Percentiles rank a stretch among this genome's conserved stretches.
Evolutionary conservation across 164 flowering plant genomes (phyloP).

Genomic region (Protea cynaroides): DNA sequence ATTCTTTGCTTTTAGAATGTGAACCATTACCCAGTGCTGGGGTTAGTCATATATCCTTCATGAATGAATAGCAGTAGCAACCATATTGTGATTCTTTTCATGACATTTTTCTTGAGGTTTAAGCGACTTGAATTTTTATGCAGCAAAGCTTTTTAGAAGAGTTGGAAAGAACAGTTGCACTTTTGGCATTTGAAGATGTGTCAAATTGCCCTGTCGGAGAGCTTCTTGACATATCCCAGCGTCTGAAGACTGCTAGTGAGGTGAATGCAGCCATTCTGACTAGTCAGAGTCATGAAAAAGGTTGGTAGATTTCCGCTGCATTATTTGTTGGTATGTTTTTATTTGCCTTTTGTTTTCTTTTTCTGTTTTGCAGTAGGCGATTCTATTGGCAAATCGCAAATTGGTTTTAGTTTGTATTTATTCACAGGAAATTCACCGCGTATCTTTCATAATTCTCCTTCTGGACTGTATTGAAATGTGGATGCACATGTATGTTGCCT

Average conservation of each 20-base stretch:
- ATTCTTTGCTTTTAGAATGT: neutral
- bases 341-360: neutral
- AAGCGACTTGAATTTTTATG: conserved; percentile 15
- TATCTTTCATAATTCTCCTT: neutral
- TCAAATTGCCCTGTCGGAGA: conserved; percentile 82
- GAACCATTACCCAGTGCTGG: too few relatives aligned
- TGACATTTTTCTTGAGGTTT: neutral
- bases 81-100: neutral
- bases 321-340: neutral
- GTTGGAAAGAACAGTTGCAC: conserved; percentile 86
- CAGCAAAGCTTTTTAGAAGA: conserved; percentile 93
- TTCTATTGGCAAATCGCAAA: neutral
- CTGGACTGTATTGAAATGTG: neutral
- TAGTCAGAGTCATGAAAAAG: conserved; percentile 99
- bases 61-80: neutral
- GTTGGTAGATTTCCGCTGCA: conserved; percentile 22
- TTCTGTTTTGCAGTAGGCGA: neutral
- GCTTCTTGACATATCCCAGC: conserved; percentile 86
- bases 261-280: conserved; percentile 97
- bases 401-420: neutral
- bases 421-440: neutral
- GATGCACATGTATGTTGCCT: neutral
- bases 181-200: conserved; percentile 90
- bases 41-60: neutral
- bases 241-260: conserved; percentile 89